A percentile compares a stretch with the other conserved stretches of the same genome.
These are phyloP conservation scores for Penicillium sp. DNA, from an alignment of 2,329 filamentous ascomycete species.

Conservation along the genomic window DNA sequence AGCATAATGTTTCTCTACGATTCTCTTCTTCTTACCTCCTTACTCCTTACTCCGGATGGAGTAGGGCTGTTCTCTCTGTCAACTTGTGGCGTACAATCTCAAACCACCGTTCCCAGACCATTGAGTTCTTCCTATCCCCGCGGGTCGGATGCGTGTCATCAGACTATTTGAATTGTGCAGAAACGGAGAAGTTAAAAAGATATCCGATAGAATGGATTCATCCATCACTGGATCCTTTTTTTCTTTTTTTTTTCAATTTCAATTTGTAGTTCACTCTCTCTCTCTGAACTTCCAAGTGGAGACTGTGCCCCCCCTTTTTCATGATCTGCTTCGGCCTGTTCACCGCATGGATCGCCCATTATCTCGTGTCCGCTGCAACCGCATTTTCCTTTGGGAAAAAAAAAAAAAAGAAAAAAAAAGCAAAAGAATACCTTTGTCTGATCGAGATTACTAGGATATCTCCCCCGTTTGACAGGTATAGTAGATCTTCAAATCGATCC, in stretches of 20 bases:
- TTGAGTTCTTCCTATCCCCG: conserved; percentile 9
- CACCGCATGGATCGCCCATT: conserved; percentile 10
- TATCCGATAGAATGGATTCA: background rate
- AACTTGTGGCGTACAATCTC: conserved; percentile 18
- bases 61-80: background rate
- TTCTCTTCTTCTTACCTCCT: too few species aligned
- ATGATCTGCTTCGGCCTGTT: conserved; percentile 1
- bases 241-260: conserved; percentile 6
- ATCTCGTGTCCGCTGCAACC: conserved; percentile 27
- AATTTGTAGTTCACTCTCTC: background rate
- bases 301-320: conserved; percentile 4
- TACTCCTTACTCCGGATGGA: background rate
- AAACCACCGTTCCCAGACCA: conserved; percentile 17
- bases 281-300: background rate
- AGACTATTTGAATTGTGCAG: conserved; percentile 10
- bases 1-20: background rate
- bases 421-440: background rate
- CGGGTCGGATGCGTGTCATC: conserved; percentile 24
- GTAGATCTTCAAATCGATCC: background rate
- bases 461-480: background rate
- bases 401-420: background rate
- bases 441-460: background rate
- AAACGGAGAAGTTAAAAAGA: conserved; percentile 2
- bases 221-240: background rate
- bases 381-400: background rate